Base-by-base conservation (phyloP, 345 rosid genomes). In the Luvunga scandens region DNA sequence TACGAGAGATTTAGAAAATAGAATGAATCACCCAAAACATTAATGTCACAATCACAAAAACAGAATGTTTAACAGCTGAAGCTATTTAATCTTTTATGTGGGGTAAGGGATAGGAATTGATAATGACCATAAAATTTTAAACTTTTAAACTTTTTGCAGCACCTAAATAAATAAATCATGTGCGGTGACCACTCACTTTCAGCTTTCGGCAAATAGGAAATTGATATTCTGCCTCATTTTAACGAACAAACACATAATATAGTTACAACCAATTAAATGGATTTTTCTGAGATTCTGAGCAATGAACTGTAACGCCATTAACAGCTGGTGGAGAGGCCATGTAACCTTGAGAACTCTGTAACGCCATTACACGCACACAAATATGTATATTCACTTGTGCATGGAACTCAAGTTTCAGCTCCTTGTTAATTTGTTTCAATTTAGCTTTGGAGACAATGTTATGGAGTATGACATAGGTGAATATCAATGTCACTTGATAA, bases 301-400 rank as follows among this genome's bases (percentile, higher is more conserved):
- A 16, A 81, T 80, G 84, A 74, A 75, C 69, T 75, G 50, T 50
- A 33, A 3, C 39, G 22, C 70, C 27, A 57, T 74, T 22, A 28
- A 21, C 39, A 79, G 38, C 66, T 83, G 87, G 83, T 84, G 83
- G 79, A 79, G 81, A 81, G 78, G 72, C 61, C 82, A 77, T n/a
- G 66, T 64, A n/a, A 83, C 73, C 5, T 53, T 73, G 65, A 39
- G 84, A 66, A 86, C 84, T 38, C n/a, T 87, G 71, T 85, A 79
- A 80, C 33, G 33, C 33, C 9, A 25, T 24, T 36, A 39, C 16
- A 30, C 19, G 39, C 25, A 22, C 28, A 30, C 16, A 21, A 14
- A 50, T 14, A 18, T 50, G 14, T 42, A 42, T 12, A 27, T 36
- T 45, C 24, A 56, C 7, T 45, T 38, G 22, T 2, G 60, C 7